These are phyloP conservation scores for Pisolithus sp. DNA, from an alignment of 768 basidiomycete genomes.

Conservation along the genomic window DNA sequence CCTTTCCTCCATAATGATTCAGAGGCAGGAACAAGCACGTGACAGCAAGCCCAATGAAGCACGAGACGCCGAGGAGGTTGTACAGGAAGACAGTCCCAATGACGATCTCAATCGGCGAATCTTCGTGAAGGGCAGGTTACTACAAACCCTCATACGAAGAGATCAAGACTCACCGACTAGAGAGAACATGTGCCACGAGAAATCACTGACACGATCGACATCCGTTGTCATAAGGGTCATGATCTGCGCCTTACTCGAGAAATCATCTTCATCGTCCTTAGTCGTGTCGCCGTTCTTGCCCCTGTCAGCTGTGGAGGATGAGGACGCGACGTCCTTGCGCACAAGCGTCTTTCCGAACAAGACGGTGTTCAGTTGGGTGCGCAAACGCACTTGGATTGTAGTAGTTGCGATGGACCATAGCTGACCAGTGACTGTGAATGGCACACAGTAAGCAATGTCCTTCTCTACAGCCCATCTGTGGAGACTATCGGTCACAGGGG, in stretches of 20 bases:
- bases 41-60: conserved; percentile 71
- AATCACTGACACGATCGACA: conserved; percentile 84
- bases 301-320: conserved; percentile 30
- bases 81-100: conserved; percentile 76
- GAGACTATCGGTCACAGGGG: not conserved
- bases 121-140: conserved; percentile 27
- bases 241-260: conserved; percentile 69
- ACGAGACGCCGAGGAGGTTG: conserved; percentile 70
- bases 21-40: conserved; percentile 68
- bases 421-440: conserved; percentile 54
- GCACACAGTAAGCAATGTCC: conserved; percentile 5
- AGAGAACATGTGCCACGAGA: conserved; percentile 71
- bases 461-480: not conserved
- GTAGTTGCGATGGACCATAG: conserved; percentile 68
- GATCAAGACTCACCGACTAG: conserved; percentile 49
- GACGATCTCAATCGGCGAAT: conserved; percentile 71
- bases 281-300: conserved; percentile 17
- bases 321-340: conserved; percentile 76
- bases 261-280: conserved; percentile 42
- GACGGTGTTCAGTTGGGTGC: conserved; percentile 75
- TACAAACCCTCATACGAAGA: not conserved
- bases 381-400: conserved; percentile 61
- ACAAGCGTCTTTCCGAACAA: conserved; percentile 82
- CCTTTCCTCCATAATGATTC: conserved; percentile 79
- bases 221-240: conserved; percentile 97